Conservation (phyloP, 2,329 filamentous ascomycete genomes). For the Colletotrichum lupini region DNA sequence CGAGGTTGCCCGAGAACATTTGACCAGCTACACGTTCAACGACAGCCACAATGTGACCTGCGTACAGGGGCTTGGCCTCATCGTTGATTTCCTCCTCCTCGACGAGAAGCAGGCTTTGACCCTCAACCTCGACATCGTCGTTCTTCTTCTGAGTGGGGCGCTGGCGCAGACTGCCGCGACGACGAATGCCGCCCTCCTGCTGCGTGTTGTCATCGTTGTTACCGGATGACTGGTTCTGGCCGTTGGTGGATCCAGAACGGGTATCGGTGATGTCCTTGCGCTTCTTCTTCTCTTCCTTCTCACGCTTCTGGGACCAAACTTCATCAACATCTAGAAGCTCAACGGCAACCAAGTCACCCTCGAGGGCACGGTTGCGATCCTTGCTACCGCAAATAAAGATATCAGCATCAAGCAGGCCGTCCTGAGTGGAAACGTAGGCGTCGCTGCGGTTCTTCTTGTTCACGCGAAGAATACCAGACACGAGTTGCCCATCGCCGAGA, state of each 20-base stretch:
- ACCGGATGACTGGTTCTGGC: slow-evolving; percentile 71
- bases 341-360: slow-evolving; percentile 94
- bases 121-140: slow-evolving; percentile 98
- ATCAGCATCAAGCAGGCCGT: slow-evolving; percentile 89
- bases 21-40: slow-evolving; percentile 97
- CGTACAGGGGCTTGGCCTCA: slow-evolving; percentile 96
- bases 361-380: slow-evolving; percentile 94
- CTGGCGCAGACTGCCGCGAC: slow-evolving; percentile 94
- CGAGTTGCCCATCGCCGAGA: slow-evolving; percentile 90
- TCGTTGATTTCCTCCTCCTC: slow-evolving; percentile 99
- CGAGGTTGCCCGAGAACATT: slow-evolving; percentile 98
- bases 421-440: slow-evolving; percentile 94
- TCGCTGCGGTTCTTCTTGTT: slow-evolving; percentile 99
- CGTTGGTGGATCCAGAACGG: slow-evolving; percentile 79
- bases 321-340: slow-evolving; percentile 98
- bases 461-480: slow-evolving; percentile 94
- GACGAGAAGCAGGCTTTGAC: slow-evolving; percentile 94
- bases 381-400: slow-evolving; percentile 99
- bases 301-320: slow-evolving; percentile 97
- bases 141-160: slow-evolving; percentile 99
- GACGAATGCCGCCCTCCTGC: slow-evolving; percentile 85
- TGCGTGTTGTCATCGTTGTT: slow-evolving; percentile 73
- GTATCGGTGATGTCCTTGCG: slow-evolving; percentile 98
- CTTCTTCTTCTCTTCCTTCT: slow-evolving; percentile 99
- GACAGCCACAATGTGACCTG: slow-evolving; percentile 96